phyloP scores from a whole-genome alignment of 2,329 filamentous ascomycete genomes.

The Rhynchosporium secalis region DNA sequence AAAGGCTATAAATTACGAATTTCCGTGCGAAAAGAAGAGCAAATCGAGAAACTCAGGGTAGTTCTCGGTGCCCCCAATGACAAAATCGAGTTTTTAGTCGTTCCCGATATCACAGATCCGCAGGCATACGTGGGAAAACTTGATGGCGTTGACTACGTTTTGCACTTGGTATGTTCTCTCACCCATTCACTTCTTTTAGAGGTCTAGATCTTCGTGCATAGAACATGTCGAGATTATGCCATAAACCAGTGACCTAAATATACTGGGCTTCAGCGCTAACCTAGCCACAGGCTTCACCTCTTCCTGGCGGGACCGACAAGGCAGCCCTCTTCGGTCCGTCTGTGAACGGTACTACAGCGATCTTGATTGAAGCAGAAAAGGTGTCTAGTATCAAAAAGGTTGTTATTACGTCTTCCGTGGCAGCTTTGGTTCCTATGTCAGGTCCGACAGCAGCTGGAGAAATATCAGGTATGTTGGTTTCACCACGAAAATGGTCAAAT shows the following conservation, averaged over 20 bases:
- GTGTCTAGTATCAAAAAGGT: constrained; percentile 24
- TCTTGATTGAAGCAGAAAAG: constrained; percentile 23
- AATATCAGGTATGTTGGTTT: constrained; percentile 11
- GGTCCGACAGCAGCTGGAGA: constrained; percentile 9
- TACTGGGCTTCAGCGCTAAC: too few relatives aligned
- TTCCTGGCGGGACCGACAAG: constrained; percentile 20
- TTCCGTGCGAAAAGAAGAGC: constrained; percentile 27
- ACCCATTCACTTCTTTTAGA: too few relatives aligned
- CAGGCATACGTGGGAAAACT: constrained; percentile 17
- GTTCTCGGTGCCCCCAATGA: constrained; percentile 12
- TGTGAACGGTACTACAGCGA: constrained; percentile 21
- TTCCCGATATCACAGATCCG: constrained; percentile 21
- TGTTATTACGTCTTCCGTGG: constrained; percentile 24
- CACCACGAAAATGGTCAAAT: neutral
- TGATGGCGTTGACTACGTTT: constrained; percentile 23
- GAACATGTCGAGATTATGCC: too few relatives aligned
- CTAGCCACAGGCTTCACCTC: constrained; percentile 18
- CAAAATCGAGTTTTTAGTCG: constrained; percentile 14
- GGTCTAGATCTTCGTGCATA: too few relatives aligned
- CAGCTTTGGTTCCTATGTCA: constrained; percentile 17
- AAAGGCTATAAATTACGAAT: constrained; percentile 28
- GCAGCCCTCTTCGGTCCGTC: constrained; percentile 21
- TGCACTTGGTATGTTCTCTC: constrained; percentile 17
- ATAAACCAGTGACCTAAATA: too few relatives aligned
- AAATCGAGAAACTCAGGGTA: constrained; percentile 23